Evolutionary conservation across 2,329 filamentous ascomycete genomes (phyloP), one percentile per base, ranked within the genome.

Genomic region (Leptographium galeiforme): DNA sequence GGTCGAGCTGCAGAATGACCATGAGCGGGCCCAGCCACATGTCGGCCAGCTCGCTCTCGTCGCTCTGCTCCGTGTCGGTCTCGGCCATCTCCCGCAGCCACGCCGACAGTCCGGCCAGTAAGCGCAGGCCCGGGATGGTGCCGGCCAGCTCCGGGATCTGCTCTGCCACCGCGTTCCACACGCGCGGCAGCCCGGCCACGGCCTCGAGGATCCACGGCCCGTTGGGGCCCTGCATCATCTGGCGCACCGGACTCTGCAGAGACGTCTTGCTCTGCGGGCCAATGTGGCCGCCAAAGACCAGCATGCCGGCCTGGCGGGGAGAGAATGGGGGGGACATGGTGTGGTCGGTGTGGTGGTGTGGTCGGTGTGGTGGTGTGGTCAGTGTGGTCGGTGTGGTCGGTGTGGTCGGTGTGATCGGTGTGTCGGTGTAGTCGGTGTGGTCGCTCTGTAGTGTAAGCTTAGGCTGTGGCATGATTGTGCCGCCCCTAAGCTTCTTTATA

Each of bases 1-100:
- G 61, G 8, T 58, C 59, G 10, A 71, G 59, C n/a, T 72, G 70
- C 6, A 60, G 60, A 46, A 67, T 59, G 16, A 72, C 62, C 8
- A 70, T 64, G 7, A 72, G 61, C 0, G 69, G 68, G 6, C 61
- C 48, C n/a, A 49, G 16, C 48, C 34, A 40, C 13, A 49, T 25
- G 11, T 16, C 48, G 5, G 48, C n/a, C 16, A 49, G 30, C 18
- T 49, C 48, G 13, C 6, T 8, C 5, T 49, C 48, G 11, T 18
- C 10, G 16, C 7, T 33, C 13, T 25, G 16, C 18, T 8, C 5
- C 6, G 18, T n/a, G 13, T 30, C 48, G 13, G 33, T 25, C 18
- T 64, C 40, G 8, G 34, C 51, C 13, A 61, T 60, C 53, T 66
- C 8, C 34, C 67, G 1, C 6, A 49, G 19, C 48, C 48, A 49